Percentiles rank a stretch among this genome's conserved stretches.
phyloP scores from a whole-genome alignment of 1,139 yeast genomes.

The Pneumocystis murina region DNA sequence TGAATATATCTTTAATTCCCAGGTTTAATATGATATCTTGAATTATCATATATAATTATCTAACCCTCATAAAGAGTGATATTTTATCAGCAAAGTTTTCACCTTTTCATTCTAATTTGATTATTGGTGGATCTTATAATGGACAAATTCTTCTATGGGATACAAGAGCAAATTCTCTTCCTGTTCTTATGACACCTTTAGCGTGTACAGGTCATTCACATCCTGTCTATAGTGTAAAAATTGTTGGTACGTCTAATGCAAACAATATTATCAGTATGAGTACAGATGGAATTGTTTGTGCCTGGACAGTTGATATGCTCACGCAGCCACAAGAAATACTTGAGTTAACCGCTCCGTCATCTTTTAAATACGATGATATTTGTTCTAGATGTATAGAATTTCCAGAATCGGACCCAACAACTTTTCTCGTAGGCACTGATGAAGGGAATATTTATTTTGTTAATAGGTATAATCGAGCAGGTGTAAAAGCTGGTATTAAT shows the following conservation, averaged over 20 bases:
- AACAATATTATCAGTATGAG: constrained; percentile 28
- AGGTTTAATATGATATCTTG: constrained; percentile 20
- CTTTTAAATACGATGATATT: constrained; percentile 9
- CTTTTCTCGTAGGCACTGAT: constrained; percentile 33
- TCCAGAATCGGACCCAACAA: constrained; percentile 24
- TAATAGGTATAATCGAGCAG: constrained; percentile 26
- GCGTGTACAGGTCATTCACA: constrained; percentile 27
- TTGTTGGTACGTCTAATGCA: constrained; percentile 26
- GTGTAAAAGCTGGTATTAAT: constrained; percentile 25
- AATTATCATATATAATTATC: neutral
- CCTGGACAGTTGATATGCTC: constrained; percentile 35
- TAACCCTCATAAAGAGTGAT: constrained; percentile 14
- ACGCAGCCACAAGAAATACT: constrained; percentile 25
- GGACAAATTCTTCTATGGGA: constrained; percentile 38
- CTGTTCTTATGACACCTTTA: constrained; percentile 24
- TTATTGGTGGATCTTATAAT: constrained; percentile 35
- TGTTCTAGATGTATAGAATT: constrained; percentile 19
- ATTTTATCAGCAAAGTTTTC: constrained; percentile 30
- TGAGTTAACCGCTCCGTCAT: constrained; percentile 17
- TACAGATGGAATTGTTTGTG: constrained; percentile 34
- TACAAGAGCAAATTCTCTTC: constrained; percentile 22
- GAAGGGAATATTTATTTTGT: constrained; percentile 36
- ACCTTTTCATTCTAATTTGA: constrained; percentile 24
- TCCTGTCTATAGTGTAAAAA: constrained; percentile 29
- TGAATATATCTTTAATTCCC: constrained; percentile 36